Evolutionary conservation across 2,329 filamentous ascomycete species (phyloP).

Genomic region (Podosphaera leucotricha): DNA sequence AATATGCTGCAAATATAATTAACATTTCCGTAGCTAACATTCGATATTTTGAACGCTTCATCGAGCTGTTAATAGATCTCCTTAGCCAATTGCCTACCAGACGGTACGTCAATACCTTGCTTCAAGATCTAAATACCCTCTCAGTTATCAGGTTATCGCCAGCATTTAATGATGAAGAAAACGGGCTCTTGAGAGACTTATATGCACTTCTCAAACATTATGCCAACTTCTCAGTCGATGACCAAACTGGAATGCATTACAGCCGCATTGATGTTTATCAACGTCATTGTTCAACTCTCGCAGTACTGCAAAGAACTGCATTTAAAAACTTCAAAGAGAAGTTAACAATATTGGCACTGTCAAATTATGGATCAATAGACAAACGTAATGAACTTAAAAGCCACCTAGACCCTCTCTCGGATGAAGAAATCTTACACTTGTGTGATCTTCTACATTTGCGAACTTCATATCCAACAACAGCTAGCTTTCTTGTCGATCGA

Average conservation of each 20-base stretch:
- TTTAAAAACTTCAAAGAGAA: slow-evolving; percentile 74
- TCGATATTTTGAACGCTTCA: slow-evolving; percentile 74
- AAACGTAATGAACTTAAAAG: slow-evolving; percentile 54
- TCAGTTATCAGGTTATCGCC: slow-evolving; percentile 57
- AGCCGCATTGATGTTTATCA: slow-evolving; percentile 53
- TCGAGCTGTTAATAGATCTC: slow-evolving; percentile 75
- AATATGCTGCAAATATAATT: slow-evolving; percentile 5
- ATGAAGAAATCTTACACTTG: slow-evolving; percentile 49
- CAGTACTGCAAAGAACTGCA: slow-evolving; percentile 54
- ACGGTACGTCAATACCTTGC: slow-evolving; percentile 71
- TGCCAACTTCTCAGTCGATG: slow-evolving; percentile 70
- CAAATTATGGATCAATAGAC: slow-evolving; percentile 77
- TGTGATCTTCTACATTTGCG: slow-evolving; percentile 53
- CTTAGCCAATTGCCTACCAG: slow-evolving; percentile 85
- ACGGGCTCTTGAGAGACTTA: slow-evolving; percentile 59
- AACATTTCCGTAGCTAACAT: slow-evolving; percentile 30
- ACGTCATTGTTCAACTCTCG: slow-evolving; percentile 51
- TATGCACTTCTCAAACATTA: slow-evolving; percentile 66
- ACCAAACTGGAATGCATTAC: slow-evolving; percentile 62
- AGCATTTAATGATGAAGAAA: slow-evolving; percentile 50
- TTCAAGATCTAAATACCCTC: slow-evolving; percentile 68
- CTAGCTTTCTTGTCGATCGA: slow-evolving; percentile 38
- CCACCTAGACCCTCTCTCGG: slow-evolving; percentile 48
- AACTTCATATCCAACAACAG: slow-evolving; percentile 54
- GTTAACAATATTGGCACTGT: slow-evolving; percentile 70